Conservation (phyloP, 768 basidiomycete species). For the Termitomyces sp. region DNA sequence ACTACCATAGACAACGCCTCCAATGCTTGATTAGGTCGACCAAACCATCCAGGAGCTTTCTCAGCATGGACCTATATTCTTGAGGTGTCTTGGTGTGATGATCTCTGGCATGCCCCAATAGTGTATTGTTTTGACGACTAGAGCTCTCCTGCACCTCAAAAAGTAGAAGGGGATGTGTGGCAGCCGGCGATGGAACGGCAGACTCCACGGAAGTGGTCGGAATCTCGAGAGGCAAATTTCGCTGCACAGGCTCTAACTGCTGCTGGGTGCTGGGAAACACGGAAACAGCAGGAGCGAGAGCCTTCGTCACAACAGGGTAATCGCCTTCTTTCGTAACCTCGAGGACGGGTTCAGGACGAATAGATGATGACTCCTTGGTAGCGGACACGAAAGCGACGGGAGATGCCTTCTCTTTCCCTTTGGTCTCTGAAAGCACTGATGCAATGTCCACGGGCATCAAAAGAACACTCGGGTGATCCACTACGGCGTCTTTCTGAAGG, state of each 20-base stretch:
- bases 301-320: background rate
- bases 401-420: background rate
- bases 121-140: conserved; percentile 1
- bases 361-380: background rate
- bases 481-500: background rate
- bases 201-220: conserved; percentile 1
- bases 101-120: conserved; percentile 3
- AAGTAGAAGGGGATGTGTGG: conserved; percentile 8
- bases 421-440: background rate
- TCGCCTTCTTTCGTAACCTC: background rate
- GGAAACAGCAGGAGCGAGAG: too few species aligned
- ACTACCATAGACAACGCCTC: conserved; percentile 8
- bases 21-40: conserved; percentile 4
- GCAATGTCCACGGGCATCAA: background rate
- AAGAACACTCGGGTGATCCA: background rate
- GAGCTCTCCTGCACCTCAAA: conserved; percentile 8
- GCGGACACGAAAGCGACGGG: background rate
- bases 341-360: background rate
- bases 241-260: background rate
- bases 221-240: background rate
- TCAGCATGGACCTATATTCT: conserved; percentile 10
- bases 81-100: conserved; percentile 7
- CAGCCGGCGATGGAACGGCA: conserved; percentile 7
- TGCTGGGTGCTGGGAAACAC: background rate
- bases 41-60: conserved; percentile 7